These are phyloP conservation scores for Cicer chorassanicum DNA, from an alignment of 306 rosid species.

Conservation along the genomic window DNA sequence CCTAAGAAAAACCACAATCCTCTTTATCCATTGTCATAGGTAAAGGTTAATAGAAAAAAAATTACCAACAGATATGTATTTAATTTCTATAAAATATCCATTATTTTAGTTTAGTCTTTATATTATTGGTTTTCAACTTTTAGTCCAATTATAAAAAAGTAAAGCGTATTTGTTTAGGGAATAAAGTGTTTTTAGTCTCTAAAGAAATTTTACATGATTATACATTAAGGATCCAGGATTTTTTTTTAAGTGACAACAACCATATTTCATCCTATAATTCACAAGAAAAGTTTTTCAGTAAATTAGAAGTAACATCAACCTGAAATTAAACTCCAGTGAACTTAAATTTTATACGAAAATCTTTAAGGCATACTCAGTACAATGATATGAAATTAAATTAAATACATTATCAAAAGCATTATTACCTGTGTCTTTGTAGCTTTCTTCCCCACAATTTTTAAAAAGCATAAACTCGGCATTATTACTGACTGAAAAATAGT, in stretches of 20 bases:
- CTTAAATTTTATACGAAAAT: neutral
- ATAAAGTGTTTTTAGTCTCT: too few relatives aligned
- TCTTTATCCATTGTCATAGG: too few relatives aligned
- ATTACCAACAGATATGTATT: too few relatives aligned
- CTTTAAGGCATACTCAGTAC: neutral
- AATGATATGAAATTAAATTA: neutral
- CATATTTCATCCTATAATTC: neutral
- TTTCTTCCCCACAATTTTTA: constrained; percentile 67
- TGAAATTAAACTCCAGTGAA: neutral
- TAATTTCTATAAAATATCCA: too few relatives aligned
- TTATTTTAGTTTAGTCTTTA: too few relatives aligned
- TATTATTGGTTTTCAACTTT: too few relatives aligned
- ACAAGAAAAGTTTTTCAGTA: neutral
- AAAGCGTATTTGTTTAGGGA: too few relatives aligned
- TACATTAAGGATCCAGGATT: too few relatives aligned
- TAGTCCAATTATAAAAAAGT: too few relatives aligned
- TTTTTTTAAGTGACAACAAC: neutral
- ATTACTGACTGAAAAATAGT: constrained; percentile 63
- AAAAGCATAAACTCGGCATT: constrained; percentile 71
- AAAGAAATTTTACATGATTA: too few relatives aligned
- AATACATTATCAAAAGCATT: constrained; percentile 7
- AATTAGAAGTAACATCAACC: neutral
- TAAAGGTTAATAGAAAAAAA: too few relatives aligned
- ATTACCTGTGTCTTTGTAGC: constrained; percentile 69
- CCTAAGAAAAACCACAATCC: too few relatives aligned